Evolutionary conservation across 495 filamentous ascomycete genomes (phyloP), one percentile per base, ranked within the genome.

Genomic region (Cudoniella acicularis): DNA sequence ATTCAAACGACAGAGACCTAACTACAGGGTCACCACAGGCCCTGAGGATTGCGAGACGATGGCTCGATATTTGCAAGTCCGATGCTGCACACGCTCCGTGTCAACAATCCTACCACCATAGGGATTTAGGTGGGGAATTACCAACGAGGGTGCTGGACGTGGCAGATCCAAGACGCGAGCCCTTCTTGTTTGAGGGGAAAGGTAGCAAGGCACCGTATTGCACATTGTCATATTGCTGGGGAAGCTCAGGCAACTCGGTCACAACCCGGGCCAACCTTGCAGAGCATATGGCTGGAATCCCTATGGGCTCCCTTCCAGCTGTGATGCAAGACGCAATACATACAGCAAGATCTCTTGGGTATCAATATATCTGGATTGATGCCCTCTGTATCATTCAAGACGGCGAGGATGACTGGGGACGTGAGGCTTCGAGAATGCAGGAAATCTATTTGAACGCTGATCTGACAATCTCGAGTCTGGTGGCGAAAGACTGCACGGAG

Each of bases 311-410:
- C 6, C 13, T 4, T 4, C 30, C 30, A 6, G 30, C 6, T 6
- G 13, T 13, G 13, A 4, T 36, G 4, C 30, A 36, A 4, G 30
- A 36, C 13, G 30, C 30, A 6, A 36, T 36, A 6, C 30, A 6
- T 36, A 36, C 13, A 4, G 13, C 30, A 6, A 36, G 30, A 36
- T 6, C 6, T 13, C 30, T 36, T 4, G 6, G 13, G 4, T 6
- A 6, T 36, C 40, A 30, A 52, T 67, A 62, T 36, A 21, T 68
- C 6, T 68, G 65, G 68, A 65, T 70, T 23, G 68, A 70, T 49
- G 64, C 67, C 8, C 24, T 70, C n/a, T 70, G 68, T 49, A 69
- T 69, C 13, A 62, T 66, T 22, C 67, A 69, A 36, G 54, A 59
- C 24, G 26, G 43, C 10, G 21, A 22, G 11, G 54, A 46, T 17